Evolutionary conservation across 306 rosid species (phyloP).

Genomic region (Hippophae tibetana): DNA sequence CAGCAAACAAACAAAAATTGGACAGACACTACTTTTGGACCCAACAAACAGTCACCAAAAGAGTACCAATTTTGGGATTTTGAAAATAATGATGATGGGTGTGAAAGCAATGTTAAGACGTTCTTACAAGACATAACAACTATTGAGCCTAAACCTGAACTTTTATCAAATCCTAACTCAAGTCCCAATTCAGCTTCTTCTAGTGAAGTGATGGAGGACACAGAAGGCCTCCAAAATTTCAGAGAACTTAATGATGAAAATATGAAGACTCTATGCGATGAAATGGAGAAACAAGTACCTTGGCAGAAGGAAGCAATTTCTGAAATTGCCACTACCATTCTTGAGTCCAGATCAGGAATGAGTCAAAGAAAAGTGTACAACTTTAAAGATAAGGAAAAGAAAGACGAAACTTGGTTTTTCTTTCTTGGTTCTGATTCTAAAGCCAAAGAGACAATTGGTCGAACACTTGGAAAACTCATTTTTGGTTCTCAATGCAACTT

Average conservation of each 20-base stretch:
- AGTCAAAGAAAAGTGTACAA: slow-evolving; percentile 13
- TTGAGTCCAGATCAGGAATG: slow-evolving; percentile 57
- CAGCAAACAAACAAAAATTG: slow-evolving; percentile 19
- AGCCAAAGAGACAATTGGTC: slow-evolving; percentile 59
- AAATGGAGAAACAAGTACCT: slow-evolving; percentile 49
- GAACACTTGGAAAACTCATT: slow-evolving; percentile 55
- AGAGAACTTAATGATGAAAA: slow-evolving; percentile 46
- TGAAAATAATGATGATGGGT: slow-evolving; percentile 19
- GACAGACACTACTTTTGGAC: slow-evolving; percentile 32
- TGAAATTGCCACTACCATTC: slow-evolving; percentile 52
- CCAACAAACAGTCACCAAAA: slow-evolving; percentile 26
- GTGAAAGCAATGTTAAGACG: slow-evolving; percentile 37
- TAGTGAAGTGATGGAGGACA: slow-evolving; percentile 65
- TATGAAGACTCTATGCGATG: slow-evolving; percentile 46
- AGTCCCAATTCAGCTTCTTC: slow-evolving; percentile 91
- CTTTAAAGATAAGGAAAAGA: slow-evolving; percentile 20
- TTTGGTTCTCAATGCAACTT: slow-evolving; percentile 57
- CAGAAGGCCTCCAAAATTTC: slow-evolving; percentile 40
- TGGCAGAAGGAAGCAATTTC: slow-evolving; percentile 34
- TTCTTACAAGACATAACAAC: too few species aligned
- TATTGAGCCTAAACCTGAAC: slow-evolving; percentile 49
- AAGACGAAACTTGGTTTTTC: slow-evolving; percentile 56
- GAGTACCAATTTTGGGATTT: slow-evolving; percentile 49
- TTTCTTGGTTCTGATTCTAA: slow-evolving; percentile 41
- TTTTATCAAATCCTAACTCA: slow-evolving; percentile 76